Evolutionary conservation across 176 grass and related monocot genomes (phyloP), one percentile per base, ranked within the genome.

Genomic region (Oryza australiensis): DNA sequence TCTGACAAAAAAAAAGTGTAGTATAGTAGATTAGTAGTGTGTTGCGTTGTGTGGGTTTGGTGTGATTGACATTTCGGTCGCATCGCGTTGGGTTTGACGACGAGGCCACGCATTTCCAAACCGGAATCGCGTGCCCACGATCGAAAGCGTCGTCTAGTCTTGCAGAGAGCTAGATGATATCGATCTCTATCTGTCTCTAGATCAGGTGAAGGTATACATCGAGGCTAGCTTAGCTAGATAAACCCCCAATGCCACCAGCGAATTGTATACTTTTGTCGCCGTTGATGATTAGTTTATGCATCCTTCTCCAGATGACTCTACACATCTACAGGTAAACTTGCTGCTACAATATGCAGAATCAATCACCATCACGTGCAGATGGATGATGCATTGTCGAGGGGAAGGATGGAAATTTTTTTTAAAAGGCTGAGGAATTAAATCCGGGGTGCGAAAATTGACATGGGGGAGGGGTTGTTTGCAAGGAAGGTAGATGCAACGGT

Each of bases 401-500:
- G 69, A 81, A 62, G 48, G 22, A n/a, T 60, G 55, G 55, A 13
- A 64, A 40, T 7, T 2, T 12, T 2, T 12, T 49, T 64, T 0
- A 10, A 22, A 77, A 12, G 53, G 16, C 26, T 5, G 51, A 51
- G 40, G 37, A 48, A 80, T 27, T 74, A n/a, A 70, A 71, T 3
- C 34, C 2, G 26, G 15, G 15, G 12, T n/a, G n/a, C 66, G 34
- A 80, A 26, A 53, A 26, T 75, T 53, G 64, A 30, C 60, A 57
- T 11, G 59, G 76, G 9, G 41, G 64, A 55, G 51, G 51, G 51
- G 20, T 45, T 77, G 60, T 79, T 78, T 33, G 79, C 88, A 86
- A 86, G 67, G 38, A 83, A 90, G 83, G 79, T 69, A 74, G 84
- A 90, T 78, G 73, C 88, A 82, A 41, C 77, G 42, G 11, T 30